Percentiles rank a stretch among this genome's conserved stretches.
Evolutionary conservation across 2,329 filamentous ascomycete genomes (phyloP).

Genomic region (Alternaria brassicae): DNA sequence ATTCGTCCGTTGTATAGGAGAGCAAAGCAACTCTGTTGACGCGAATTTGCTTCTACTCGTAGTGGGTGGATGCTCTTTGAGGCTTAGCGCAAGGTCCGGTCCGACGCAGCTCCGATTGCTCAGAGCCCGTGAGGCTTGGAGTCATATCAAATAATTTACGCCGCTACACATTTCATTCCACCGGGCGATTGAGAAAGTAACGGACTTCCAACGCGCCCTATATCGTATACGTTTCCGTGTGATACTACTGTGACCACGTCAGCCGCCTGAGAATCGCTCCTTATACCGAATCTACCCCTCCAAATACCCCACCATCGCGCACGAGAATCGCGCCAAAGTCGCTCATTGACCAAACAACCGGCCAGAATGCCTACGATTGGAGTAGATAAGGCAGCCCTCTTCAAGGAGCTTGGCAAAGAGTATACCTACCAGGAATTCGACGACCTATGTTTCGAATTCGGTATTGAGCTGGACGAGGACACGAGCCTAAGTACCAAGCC

Average conservation of each 20-base stretch:
- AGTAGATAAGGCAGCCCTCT: slow-evolving; percentile 95
- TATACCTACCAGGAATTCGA: slow-evolving; percentile 95
- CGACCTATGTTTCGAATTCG: slow-evolving; percentile 97
- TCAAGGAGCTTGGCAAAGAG: slow-evolving; percentile 88
- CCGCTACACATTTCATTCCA: background rate
- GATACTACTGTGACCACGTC: slow-evolving; percentile 3
- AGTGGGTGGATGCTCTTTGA: background rate
- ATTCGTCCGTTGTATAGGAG: background rate
- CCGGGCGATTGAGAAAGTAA: slow-evolving; percentile 7
- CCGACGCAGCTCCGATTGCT: slow-evolving; percentile 23
- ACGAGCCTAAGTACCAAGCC: slow-evolving; percentile 42
- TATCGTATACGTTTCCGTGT: background rate
- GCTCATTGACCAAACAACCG: background rate
- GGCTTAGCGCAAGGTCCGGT: slow-evolving; percentile 23
- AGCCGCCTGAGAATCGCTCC: slow-evolving; percentile 18
- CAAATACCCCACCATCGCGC: slow-evolving; percentile 41
- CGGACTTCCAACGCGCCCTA: background rate
- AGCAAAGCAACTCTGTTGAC: background rate
- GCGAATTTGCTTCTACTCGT: background rate
- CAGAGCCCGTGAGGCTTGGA: slow-evolving; percentile 23
- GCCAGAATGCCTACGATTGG: slow-evolving; percentile 90
- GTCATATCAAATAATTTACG: slow-evolving; percentile 38
- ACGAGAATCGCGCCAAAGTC: slow-evolving; percentile 14
- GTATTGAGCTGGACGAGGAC: slow-evolving; percentile 97
- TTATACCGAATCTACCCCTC: slow-evolving; percentile 32